Evolutionary conservation across 345 rosid species (phyloP).

Genomic region (Eucalyptus dawsonii): DNA sequence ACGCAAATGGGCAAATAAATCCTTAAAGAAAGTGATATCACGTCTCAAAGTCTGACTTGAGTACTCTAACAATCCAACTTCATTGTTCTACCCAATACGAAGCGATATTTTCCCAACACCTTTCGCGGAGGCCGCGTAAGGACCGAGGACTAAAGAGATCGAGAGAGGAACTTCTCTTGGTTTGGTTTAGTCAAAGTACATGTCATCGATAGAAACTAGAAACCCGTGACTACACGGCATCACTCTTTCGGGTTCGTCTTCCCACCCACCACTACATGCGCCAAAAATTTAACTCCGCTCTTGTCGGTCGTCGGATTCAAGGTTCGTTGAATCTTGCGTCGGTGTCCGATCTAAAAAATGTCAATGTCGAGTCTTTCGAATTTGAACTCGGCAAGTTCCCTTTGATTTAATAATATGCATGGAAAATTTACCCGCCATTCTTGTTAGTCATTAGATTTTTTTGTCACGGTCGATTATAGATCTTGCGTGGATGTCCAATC

Average conservation of each 20-base stretch:
- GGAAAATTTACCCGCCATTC: not conserved
- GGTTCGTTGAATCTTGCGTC: too few species aligned
- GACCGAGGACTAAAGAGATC: not conserved
- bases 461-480: not conserved
- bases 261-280: not conserved
- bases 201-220: not conserved
- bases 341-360: too few species aligned
- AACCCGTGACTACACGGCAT: not conserved
- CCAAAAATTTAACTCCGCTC: not conserved
- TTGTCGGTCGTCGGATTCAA: not conserved
- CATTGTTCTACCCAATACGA: too few species aligned
- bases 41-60: too few species aligned
- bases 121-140: not conserved
- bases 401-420: too few species aligned
- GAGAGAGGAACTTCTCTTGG: not conserved
- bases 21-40: too few species aligned
- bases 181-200: not conserved
- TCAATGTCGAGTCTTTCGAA: not conserved
- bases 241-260: not conserved
- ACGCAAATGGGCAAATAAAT: too few species aligned
- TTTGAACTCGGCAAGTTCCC: not conserved
- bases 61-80: too few species aligned
- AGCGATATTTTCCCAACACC: too few species aligned
- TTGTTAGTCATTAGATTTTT: not conserved
- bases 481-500: not conserved